Evolutionary conservation across 2,329 filamentous ascomycete genomes (phyloP), one percentile per base, ranked within the genome.

Genomic region (Monosporascus sp.): DNA sequence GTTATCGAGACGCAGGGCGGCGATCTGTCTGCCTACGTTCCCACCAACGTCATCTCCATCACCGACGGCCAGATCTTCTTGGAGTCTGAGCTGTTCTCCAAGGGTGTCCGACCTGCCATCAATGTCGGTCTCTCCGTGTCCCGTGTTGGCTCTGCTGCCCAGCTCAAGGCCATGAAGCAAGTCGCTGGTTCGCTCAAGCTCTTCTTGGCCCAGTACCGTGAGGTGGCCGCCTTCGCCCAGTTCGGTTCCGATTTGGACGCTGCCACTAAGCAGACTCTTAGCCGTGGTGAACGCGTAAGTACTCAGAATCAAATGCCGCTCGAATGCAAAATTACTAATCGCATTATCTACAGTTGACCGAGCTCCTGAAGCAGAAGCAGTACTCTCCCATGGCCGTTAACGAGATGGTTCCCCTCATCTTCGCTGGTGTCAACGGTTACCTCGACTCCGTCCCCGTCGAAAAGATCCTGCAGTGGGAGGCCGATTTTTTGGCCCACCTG

Each of bases 101-200:
- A 99, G 90, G 94, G 94, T 95, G 81, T 99, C 78, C 93, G 94
- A 73, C 94, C 94, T 70, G 94, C 94, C 81, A 99, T 99, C 78
- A 99, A 99, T 86, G 94, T 99, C 89, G 94, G 94, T 94, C 90
- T 99, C 68, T 99, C 94, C 70, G 94, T 99, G 69, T 99, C 94
- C 67, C 94, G 94, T 90, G 94, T 99, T 87, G 94, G 94, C 76
- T 99, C 94, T 72, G 91, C 94, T 75, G 94, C 94, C 74, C 94
- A 99, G 86, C 86, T 97, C 77, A 99, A 97, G 90, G 92, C 94
- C 80, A 99, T 99, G 94, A 99, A 99, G 87, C 94, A 99, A 85
- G 94, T 99, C 69, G 94, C 94, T 72, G 94, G 94, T 86, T 97
- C 93, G 67, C 84, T 99, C 73, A 99, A 99, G 87, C 91, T 99